Base-by-base conservation (phyloP, 2,329 filamentous ascomycete species). In the Aureobasidium mangrovei region DNA sequence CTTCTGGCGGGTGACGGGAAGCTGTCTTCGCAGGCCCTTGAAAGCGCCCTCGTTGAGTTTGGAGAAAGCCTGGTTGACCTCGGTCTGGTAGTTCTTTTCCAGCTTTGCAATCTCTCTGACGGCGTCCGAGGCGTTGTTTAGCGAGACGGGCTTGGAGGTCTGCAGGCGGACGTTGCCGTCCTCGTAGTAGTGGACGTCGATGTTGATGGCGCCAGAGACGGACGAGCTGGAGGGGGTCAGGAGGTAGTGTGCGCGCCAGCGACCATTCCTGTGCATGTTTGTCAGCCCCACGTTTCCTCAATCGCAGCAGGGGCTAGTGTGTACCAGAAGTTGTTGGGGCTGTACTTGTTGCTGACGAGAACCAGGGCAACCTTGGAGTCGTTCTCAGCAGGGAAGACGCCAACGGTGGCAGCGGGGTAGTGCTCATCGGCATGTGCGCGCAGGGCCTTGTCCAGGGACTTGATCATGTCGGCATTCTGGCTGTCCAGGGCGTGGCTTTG, bases 171-270 rank as follows among this genome's bases (percentile, higher is more conserved):
- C 93, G 67, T 98, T 98, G 59, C 93, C 93, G 68, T 98, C 94
- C 74, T 98, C 93, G 75, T 98, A 98, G 78, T 98, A 98, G 77
- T 98, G 93, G 49, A 98, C 91, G 63, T 97, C 91, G 53, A 96
- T 88, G 70, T 91, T 89, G 71, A 97, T 84, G 56, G 78, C 83
- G 63, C 93, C 93, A 36, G 84, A 82, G 41, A 97, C 74, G 45
- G 76, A 76, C 60, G 77, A 77, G 1, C 80, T 80, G n/a, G 82
- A 74, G 0, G 90, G 83, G 59, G 84, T 79, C 70, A 86, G 86
- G 63, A 86, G 79, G 75, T 97, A 97, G 52, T 86, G 78, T 45
- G 88, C 91, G 65, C 93, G 87, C 88, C 93, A 98, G 59, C 93
- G 89, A 59, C 93, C 93, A 73, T 96, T 97, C 88, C 86, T 90